phyloP scores from a whole-genome alignment of 2,329 filamentous ascomycete genomes.

The Phyllosticta citrichinensis region DNA sequence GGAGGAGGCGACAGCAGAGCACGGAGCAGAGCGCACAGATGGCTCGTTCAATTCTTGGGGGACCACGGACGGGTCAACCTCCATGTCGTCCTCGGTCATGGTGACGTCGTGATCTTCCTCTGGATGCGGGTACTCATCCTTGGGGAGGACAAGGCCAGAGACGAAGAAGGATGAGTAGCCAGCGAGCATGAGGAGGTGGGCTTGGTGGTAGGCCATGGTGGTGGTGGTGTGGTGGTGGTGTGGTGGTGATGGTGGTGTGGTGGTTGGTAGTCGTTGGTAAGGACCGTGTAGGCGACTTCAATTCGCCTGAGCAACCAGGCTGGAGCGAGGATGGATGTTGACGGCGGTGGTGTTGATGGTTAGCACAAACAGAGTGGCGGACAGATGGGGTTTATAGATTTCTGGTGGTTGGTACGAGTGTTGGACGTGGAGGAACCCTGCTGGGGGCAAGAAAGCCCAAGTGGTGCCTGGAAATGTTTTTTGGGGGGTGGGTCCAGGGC shows the following conservation, averaged over 20 bases:
- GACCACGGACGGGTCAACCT: not conserved
- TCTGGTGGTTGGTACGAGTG: conserved; percentile 2
- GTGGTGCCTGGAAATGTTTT: not conserved
- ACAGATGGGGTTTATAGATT: conserved; percentile 3
- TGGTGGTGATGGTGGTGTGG: not conserved
- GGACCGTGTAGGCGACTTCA: not conserved
- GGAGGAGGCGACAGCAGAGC: not conserved
- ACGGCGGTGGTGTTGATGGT: not conserved
- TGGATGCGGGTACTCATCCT: not conserved
- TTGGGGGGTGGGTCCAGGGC: not conserved
- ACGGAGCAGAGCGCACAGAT: not conserved
- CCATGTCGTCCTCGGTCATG: not conserved
- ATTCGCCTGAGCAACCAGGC: not conserved
- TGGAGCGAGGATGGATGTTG: not conserved
- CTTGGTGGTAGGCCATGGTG: conserved; percentile 9
- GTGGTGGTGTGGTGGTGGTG: not conserved
- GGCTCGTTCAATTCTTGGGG: not conserved
- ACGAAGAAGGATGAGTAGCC: conserved; percentile 10
- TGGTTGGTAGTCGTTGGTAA: not conserved
- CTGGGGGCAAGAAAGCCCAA: no score
- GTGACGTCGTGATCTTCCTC: conserved; percentile 1
- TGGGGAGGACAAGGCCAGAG: conserved; percentile 8
- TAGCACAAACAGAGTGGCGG: not conserved
- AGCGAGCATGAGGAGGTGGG: conserved; percentile 8
- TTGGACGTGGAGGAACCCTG: not conserved